Evolutionary conservation across 768 basidiomycete genomes (phyloP).

Genomic region (Russula brevipes): DNA sequence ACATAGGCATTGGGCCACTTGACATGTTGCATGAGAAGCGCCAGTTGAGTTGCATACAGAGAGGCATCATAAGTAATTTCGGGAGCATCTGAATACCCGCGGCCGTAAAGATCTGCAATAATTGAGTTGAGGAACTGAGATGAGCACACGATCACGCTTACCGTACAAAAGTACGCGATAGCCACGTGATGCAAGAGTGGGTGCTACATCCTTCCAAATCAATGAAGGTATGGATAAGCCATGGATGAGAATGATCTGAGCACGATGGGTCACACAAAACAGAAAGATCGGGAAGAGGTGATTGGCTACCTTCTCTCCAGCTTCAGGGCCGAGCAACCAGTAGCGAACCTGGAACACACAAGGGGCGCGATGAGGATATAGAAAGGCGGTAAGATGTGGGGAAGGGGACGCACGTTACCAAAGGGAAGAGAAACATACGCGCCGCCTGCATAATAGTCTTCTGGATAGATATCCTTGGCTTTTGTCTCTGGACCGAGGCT

Average conservation of each 20-base stretch:
- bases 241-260: conserved; percentile 69
- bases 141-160: conserved; percentile 28
- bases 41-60: conserved; percentile 73
- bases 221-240: conserved; percentile 73
- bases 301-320: conserved; percentile 52
- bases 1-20: conserved; percentile 63
- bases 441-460: conserved; percentile 59
- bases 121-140: not conserved
- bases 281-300: not conserved
- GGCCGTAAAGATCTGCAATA: conserved; percentile 64
- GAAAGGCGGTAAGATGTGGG: not conserved
- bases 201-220: conserved; percentile 73
- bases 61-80: conserved; percentile 58
- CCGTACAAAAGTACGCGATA: conserved; percentile 76
- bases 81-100: conserved; percentile 80
- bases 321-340: conserved; percentile 69
- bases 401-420: conserved; percentile 46
- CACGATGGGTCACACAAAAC: not conserved
- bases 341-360: conserved; percentile 53
- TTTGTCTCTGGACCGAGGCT: conserved; percentile 49
- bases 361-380: not conserved
- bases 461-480: conserved; percentile 69
- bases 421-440: conserved; percentile 61
- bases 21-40: conserved; percentile 73
- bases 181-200: conserved; percentile 53